Evolutionary conservation across 805 yeast genomes (phyloP).

Genomic region (Suhomyces prunicola): DNA sequence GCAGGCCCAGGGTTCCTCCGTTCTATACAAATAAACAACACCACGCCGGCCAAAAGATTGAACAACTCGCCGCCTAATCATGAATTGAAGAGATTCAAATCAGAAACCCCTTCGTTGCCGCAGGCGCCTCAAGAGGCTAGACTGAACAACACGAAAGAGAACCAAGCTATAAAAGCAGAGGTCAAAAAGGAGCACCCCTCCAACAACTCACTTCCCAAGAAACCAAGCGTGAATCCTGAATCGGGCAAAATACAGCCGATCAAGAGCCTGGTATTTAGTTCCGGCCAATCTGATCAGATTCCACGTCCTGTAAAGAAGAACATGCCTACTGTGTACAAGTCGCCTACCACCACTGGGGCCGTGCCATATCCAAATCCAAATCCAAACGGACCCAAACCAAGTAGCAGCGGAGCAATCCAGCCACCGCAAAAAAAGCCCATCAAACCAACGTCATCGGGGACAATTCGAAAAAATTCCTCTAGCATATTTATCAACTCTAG

Average conservation of each 20-base stretch:
- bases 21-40: neutral
- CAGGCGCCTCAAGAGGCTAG: neutral
- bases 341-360: neutral
- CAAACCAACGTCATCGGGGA: slow-evolving; percentile 6
- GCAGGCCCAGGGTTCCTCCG: slow-evolving; percentile 38
- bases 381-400: neutral
- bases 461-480: slow-evolving; percentile 3
- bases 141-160: neutral
- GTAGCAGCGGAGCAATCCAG: neutral
- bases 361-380: neutral
- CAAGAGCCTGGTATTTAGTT: slow-evolving; percentile 2
- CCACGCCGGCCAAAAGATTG: neutral
- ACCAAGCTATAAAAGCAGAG: neutral
- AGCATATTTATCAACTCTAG: slow-evolving; percentile 14
- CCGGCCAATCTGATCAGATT: neutral
- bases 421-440: neutral
- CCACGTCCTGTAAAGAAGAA: neutral
- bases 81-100: neutral
- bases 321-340: neutral
- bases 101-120: neutral
- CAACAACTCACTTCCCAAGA: neutral
- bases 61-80: neutral
- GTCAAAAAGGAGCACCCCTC: neutral
- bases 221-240: neutral
- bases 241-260: neutral